These are phyloP conservation scores for Seminavis robusta DNA, from an alignment of 108 stramenopile species.

Conservation along the genomic window DNA sequence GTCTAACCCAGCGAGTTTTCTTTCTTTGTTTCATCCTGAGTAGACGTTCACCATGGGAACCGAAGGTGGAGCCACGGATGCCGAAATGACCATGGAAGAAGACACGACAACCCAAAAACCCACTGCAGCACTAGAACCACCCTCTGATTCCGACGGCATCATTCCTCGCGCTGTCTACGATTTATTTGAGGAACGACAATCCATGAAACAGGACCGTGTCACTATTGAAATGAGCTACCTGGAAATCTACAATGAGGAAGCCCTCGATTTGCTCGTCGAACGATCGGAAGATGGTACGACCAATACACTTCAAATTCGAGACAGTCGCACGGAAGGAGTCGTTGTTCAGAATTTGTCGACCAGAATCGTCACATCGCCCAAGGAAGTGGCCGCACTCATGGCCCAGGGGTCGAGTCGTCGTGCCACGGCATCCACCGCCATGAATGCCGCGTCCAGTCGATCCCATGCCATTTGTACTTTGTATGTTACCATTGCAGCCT, in stretches of 20 bases:
- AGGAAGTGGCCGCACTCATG: conserved; percentile 18
- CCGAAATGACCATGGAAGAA: not conserved
- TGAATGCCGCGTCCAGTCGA: conserved; percentile 85
- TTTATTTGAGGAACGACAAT: conserved; percentile 27
- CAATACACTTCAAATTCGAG: too few species aligned
- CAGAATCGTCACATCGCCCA: not conserved
- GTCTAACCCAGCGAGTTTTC: too few species aligned
- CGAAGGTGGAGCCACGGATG: not conserved
- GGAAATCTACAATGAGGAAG: conserved; percentile 71
- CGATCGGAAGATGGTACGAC: too few species aligned
- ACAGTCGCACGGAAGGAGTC: not conserved
- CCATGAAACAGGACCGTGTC: conserved; percentile 17
- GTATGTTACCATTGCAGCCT: conserved; percentile 36
- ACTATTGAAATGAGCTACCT: conserved; percentile 60
- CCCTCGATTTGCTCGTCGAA: conserved; percentile 35
- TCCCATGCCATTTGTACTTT: conserved; percentile 95
- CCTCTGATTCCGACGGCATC: conserved; percentile 33
- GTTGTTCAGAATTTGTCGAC: not conserved
- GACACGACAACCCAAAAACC: not conserved
- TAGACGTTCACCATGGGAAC: not conserved
- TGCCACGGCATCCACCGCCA: conserved; percentile 80
- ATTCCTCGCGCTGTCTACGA: conserved; percentile 54
- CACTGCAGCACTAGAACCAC: not conserved
- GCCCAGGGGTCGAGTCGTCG: conserved; percentile 52
- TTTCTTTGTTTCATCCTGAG: too few species aligned